Evolutionary conservation across 2,329 filamentous ascomycete species (phyloP).

Genomic region (Mariannaea elegans): DNA sequence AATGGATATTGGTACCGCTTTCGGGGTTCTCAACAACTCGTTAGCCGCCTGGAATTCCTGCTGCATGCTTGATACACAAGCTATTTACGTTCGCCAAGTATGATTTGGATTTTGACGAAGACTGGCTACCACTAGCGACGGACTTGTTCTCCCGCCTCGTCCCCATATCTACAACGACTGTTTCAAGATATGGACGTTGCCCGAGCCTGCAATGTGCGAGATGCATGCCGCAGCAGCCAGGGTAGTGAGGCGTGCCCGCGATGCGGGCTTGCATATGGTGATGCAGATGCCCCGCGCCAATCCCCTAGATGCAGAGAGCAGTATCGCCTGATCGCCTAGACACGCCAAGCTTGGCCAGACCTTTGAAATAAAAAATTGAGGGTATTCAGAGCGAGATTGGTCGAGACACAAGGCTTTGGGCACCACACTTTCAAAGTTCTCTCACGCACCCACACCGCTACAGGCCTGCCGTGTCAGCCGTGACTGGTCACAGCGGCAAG

Average conservation of each 20-base stretch:
- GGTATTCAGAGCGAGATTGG: constrained; percentile 11
- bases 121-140: background rate
- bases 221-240: constrained; percentile 26
- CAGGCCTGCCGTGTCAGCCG: constrained; percentile 2
- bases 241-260: constrained; percentile 21
- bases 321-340: constrained; percentile 28
- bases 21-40: constrained; percentile 27
- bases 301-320: constrained; percentile 10
- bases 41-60: constrained; percentile 13
- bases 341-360: constrained; percentile 20
- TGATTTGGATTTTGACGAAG: constrained; percentile 6
- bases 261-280: constrained; percentile 32
- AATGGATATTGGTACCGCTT: background rate
- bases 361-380: constrained; percentile 8
- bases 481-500: background rate
- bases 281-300: constrained; percentile 18
- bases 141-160: constrained; percentile 21
- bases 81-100: constrained; percentile 10
- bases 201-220: constrained; percentile 31
- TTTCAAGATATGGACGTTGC: constrained; percentile 23
- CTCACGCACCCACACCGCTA: constrained; percentile 29
- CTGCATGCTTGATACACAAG: constrained; percentile 11
- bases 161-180: constrained; percentile 2
- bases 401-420: constrained; percentile 7
- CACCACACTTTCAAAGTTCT: background rate